Base-by-base conservation (phyloP, 495 filamentous ascomycete genomes). In the Tetracladium setigerum region DNA sequence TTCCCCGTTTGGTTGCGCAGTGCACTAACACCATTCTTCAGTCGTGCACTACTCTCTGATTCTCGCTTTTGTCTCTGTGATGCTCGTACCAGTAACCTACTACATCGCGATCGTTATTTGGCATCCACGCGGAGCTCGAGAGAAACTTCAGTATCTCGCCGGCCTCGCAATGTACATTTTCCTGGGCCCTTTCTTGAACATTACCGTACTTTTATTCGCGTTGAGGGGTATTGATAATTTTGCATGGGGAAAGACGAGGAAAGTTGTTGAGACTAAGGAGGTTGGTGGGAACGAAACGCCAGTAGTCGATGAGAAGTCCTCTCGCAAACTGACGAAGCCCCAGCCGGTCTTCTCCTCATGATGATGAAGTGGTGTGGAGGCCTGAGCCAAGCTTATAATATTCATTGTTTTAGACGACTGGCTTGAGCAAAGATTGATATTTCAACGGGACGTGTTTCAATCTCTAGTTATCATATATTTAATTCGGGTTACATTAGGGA, bases 221-320 rank as follows among this genome's bases (percentile, higher is more conserved):
- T 51, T 55, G 30, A 11, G 53, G 10, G 54, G 57, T 34, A 49
- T 57, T 47, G 61, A 63, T 46, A 51, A 58, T 24, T 63, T 63
- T 52, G 52, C 51, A 30, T 63, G 61, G 61, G 61, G 61, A 8
- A 63, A 63, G 49, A 63, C 61, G n/a, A 40, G 38, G 7, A 27
- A 27, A 7, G 22, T 27, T 27, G 7, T 27, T 27, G 22, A 27
- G 22, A 7, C 3, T 3, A 27, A 27, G 22, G 22, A 27, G 22
- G 22, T 7, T 27, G 22, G 22, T 7, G 22, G 22, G 3, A 27
- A 27, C 22, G 22, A 27, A 7, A 27, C 22, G 22, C 22, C 22
- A 27, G 22, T 27, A 7, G 22, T 27, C 7, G 22, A 27, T 27
- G 22, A 27, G 22, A 27, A 27, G 22, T 27, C 22, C 7, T 27